A percentile compares a stretch with the other conserved stretches of the same genome.
Evolutionary conservation across 495 filamentous ascomycete species (phyloP).

Genomic region (Aspergillus indologenus): DNA sequence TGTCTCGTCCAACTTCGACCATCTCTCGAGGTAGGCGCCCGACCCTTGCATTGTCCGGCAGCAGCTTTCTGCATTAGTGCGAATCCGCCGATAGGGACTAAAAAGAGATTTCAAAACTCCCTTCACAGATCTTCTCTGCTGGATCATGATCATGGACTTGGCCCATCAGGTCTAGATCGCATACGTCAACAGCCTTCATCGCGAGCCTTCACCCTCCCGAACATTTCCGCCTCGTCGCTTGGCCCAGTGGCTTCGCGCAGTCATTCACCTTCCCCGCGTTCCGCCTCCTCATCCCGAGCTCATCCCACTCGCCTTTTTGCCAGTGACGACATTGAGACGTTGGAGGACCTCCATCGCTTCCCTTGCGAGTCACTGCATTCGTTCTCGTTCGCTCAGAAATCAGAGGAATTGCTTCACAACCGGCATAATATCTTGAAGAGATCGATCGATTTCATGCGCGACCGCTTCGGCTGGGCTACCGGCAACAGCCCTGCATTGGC

Average conservation of each 20-base stretch:
- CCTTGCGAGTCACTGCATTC: slow-evolving; percentile 96
- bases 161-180: slow-evolving; percentile 77
- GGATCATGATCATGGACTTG: slow-evolving; percentile 61
- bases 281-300: slow-evolving; percentile 49
- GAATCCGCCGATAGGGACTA: slow-evolving; percentile 42
- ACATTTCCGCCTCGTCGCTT: slow-evolving; percentile 62
- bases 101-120: slow-evolving; percentile 58
- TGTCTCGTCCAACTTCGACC: slow-evolving; percentile 42
- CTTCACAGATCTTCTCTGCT: slow-evolving; percentile 58
- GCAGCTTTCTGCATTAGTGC: slow-evolving; percentile 9
- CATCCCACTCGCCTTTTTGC: slow-evolving; percentile 56
- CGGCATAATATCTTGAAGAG: slow-evolving; percentile 91
- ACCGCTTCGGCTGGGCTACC: slow-evolving; percentile 80
- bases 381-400: slow-evolving; percentile 96
- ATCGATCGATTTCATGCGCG: slow-evolving; percentile 96
- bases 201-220: slow-evolving; percentile 62
- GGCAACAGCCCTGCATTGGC: slow-evolving; percentile 57
- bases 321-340: slow-evolving; percentile 64
- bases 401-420: slow-evolving; percentile 84
- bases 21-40: slow-evolving; percentile 39
- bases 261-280: slow-evolving; percentile 58
- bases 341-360: slow-evolving; percentile 88
- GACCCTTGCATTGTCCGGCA: slow-evolving; percentile 20
- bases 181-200: slow-evolving; percentile 81
- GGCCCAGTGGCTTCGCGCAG: slow-evolving; percentile 48